Percentiles rank a stretch among this genome's conserved stretches.
Conservation (phyloP, 768 basidiomycete species). For the Termitomyces eurrhizus region DNA sequence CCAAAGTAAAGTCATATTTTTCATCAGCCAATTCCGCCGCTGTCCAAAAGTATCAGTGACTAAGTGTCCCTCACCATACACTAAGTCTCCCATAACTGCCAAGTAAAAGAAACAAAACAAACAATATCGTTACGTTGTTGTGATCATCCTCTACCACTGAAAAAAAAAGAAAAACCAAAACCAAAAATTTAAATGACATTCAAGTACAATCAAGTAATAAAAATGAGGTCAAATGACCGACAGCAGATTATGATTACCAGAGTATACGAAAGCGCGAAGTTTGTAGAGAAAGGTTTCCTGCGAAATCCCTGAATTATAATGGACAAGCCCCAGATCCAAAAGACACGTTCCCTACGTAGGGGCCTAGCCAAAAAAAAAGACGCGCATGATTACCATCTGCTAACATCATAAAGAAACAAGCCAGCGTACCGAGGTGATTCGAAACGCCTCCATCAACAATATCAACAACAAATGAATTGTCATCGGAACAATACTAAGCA, state of each 20-base stretch:
- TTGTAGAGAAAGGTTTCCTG: background rate
- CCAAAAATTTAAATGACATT: too few species aligned
- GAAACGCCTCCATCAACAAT: conserved; percentile 15
- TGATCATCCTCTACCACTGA: background rate
- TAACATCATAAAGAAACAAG: background rate
- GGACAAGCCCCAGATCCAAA: conserved; percentile 19
- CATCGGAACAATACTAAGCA: conserved; percentile 22
- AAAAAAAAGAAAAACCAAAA: too few species aligned
- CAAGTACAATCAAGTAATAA: too few species aligned
- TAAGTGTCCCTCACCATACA: too few species aligned
- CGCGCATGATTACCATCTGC: background rate
- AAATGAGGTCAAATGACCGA: background rate
- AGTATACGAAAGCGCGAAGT: background rate
- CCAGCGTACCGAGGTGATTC: conserved; percentile 17
- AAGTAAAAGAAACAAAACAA: background rate
- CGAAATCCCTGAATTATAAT: background rate
- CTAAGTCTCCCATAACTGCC: background rate
- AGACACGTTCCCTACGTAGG: conserved; percentile 26
- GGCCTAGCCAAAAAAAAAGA: conserved; percentile 15
- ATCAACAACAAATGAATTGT: conserved; percentile 9
- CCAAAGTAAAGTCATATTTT: too few species aligned
- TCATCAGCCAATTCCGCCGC: too few species aligned
- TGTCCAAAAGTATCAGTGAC: too few species aligned
- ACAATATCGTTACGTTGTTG: background rate
- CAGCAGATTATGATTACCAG: background rate